Percentiles rank a stretch among this genome's conserved stretches.
These are phyloP conservation scores for Vitellaria paradoxa DNA, from an alignment of 179 eudicot genomes.

Conservation along the genomic window DNA sequence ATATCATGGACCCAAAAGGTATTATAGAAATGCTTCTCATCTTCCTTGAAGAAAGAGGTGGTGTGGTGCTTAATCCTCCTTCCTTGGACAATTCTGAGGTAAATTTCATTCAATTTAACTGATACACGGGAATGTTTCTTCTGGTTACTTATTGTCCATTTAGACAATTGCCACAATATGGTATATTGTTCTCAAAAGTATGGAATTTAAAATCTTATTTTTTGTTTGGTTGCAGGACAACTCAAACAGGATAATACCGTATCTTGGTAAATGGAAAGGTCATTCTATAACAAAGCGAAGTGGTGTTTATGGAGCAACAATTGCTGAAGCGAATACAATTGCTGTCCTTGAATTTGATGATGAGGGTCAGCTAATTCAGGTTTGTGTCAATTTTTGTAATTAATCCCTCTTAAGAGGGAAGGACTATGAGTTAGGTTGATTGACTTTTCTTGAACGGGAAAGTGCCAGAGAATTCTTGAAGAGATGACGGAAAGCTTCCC, in stretches of 20 bases:
- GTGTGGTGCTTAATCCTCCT: conserved; percentile 35
- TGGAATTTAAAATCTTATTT: not conserved
- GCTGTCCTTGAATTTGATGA: conserved; percentile 58
- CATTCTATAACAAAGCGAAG: conserved; percentile 82
- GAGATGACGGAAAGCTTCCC: not conserved
- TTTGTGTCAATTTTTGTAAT: conserved; percentile 20
- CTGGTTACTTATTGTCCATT: not conserved
- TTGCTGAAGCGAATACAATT: conserved; percentile 67
- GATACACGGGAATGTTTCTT: not conserved
- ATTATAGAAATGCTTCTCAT: conserved; percentile 76
- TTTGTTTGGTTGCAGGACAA: conserved; percentile 40
- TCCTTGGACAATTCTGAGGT: conserved; percentile 52
- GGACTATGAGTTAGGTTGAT: not conserved
- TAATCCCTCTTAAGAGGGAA: not conserved
- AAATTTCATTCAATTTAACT: conserved; percentile 1
- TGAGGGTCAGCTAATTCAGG: conserved; percentile 78
- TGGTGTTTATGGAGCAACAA: conserved; percentile 94
- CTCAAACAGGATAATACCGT: conserved; percentile 52
- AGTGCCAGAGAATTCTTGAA: not conserved
- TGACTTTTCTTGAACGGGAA: not conserved
- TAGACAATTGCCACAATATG: not conserved
- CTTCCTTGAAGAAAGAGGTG: conserved; percentile 80
- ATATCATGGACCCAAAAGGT: conserved; percentile 87
- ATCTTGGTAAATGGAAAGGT: conserved; percentile 95
- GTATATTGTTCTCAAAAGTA: not conserved